A percentile compares a stretch with the other conserved stretches of the same genome.
Evolutionary conservation across 768 basidiomycete genomes (phyloP).

Genomic region (Sporobolomyces phaffii): DNA sequence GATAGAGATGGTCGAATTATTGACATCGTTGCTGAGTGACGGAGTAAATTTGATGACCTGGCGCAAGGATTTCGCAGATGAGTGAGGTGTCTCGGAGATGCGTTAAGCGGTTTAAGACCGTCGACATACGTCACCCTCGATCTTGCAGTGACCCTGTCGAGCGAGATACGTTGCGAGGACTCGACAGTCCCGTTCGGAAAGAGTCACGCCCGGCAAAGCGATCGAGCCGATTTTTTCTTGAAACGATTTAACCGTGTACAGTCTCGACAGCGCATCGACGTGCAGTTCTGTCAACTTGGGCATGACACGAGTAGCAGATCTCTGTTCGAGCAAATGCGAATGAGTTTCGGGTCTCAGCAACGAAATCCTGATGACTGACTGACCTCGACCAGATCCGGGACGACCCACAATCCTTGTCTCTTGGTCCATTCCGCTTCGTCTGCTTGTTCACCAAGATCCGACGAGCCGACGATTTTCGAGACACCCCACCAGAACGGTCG

Average conservation of each 20-base stretch:
- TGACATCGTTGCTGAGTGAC: too few species aligned
- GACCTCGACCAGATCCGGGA: constrained; percentile 35
- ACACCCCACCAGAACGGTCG: constrained; percentile 34
- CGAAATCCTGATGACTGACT: neutral
- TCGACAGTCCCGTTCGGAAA: constrained; percentile 21
- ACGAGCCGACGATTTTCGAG: constrained; percentile 8
- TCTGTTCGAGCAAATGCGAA: neutral
- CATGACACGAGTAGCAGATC: constrained; percentile 6
- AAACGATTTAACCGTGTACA: constrained; percentile 30
- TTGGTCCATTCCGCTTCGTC: constrained; percentile 35
- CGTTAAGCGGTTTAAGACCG: neutral
- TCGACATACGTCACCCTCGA: constrained; percentile 25
- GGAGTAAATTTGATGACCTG: constrained; percentile 38
- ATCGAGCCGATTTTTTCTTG: constrained; percentile 11
- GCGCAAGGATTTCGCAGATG: neutral
- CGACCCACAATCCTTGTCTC: constrained; percentile 22
- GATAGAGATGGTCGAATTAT: neutral
- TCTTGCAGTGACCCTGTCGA: constrained; percentile 10
- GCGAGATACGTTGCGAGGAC: constrained; percentile 23
- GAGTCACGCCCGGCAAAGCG: constrained; percentile 3
- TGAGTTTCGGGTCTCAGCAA: too few species aligned
- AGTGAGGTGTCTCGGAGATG: neutral
- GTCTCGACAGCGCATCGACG: constrained; percentile 28
- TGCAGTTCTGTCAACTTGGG: constrained; percentile 12
- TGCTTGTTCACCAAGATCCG: constrained; percentile 15